These are phyloP conservation scores for Tolypocladium endophyticum DNA, from an alignment of 2,329 filamentous ascomycete species.

Conservation along the genomic window DNA sequence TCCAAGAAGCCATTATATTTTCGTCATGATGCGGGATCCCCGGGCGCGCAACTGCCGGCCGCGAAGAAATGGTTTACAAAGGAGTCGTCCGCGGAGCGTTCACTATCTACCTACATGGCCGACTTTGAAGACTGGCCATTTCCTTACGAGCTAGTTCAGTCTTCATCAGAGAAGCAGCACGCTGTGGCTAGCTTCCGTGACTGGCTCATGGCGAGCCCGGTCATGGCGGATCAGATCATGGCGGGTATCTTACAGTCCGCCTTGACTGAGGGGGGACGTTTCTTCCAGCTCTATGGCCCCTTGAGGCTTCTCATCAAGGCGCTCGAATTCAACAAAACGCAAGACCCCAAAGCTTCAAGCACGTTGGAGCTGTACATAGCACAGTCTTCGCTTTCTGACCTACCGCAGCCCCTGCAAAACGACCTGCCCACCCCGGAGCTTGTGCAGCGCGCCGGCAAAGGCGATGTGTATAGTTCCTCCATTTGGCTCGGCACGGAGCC, in stretches of 20 bases:
- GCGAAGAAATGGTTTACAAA: constrained; percentile 47
- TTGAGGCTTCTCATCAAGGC: constrained; percentile 54
- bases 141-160: constrained; percentile 27
- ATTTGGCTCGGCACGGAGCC: constrained; percentile 82
- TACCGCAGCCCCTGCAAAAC: constrained; percentile 50
- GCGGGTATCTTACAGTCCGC: constrained; percentile 18
- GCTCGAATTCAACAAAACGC: constrained; percentile 32
- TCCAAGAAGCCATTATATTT: constrained; percentile 39
- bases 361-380: constrained; percentile 65
- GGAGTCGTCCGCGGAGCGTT: background rate
- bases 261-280: constrained; percentile 23
- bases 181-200: constrained; percentile 14
- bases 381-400: constrained; percentile 60
- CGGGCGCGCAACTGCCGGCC: constrained; percentile 33
- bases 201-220: constrained; percentile 14
- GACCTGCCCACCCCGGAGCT: constrained; percentile 61
- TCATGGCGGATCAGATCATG: constrained; percentile 18
- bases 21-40: constrained; percentile 31
- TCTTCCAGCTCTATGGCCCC: constrained; percentile 48
- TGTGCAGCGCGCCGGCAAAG: constrained; percentile 53
- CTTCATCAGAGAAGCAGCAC: constrained; percentile 6
- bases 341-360: constrained; percentile 9
- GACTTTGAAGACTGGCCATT: constrained; percentile 20
- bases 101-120: constrained; percentile 17
- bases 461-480: constrained; percentile 78